Evolutionary conservation across 2,329 filamentous ascomycete species (phyloP).

Genomic region (Talaromyces marneffei): DNA sequence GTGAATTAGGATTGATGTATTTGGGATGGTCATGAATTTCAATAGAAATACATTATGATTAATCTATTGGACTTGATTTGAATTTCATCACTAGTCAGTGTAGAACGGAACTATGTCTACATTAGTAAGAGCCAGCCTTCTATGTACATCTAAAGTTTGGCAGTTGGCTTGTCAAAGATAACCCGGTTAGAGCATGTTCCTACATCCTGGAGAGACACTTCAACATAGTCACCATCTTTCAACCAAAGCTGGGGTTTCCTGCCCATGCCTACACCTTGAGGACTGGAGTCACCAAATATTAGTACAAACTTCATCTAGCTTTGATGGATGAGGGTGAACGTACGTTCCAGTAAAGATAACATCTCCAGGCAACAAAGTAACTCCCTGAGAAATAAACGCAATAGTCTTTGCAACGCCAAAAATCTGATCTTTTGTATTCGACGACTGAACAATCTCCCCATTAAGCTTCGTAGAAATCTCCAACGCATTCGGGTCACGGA

Average conservation of each 20-base stretch:
- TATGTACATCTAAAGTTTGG: slow-evolving; percentile 30
- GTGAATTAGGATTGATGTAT: slow-evolving; percentile 36
- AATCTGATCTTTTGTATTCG: slow-evolving; percentile 45
- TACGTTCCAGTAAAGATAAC: slow-evolving; percentile 43
- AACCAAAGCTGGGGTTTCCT: slow-evolving; percentile 62
- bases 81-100: neutral
- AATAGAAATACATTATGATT: neutral
- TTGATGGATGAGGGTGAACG: slow-evolving; percentile 20
- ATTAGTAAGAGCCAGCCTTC: neutral
- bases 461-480: slow-evolving; percentile 45
- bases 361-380: slow-evolving; percentile 37
- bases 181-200: slow-evolving; percentile 49
- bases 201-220: slow-evolving; percentile 61
- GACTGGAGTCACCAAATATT: slow-evolving; percentile 48
- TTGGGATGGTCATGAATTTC: neutral
- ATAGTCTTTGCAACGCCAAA: slow-evolving; percentile 45
- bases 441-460: slow-evolving; percentile 45
- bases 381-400: slow-evolving; percentile 42
- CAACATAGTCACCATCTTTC: slow-evolving; percentile 63
- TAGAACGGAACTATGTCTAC: neutral
- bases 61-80: neutral
- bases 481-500: slow-evolving; percentile 37
- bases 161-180: slow-evolving; percentile 36
- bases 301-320: slow-evolving; percentile 55
- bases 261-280: slow-evolving; percentile 66